Conservation (phyloP, 176 grass and related monocot genomes). For the Panicum miliaceum region DNA sequence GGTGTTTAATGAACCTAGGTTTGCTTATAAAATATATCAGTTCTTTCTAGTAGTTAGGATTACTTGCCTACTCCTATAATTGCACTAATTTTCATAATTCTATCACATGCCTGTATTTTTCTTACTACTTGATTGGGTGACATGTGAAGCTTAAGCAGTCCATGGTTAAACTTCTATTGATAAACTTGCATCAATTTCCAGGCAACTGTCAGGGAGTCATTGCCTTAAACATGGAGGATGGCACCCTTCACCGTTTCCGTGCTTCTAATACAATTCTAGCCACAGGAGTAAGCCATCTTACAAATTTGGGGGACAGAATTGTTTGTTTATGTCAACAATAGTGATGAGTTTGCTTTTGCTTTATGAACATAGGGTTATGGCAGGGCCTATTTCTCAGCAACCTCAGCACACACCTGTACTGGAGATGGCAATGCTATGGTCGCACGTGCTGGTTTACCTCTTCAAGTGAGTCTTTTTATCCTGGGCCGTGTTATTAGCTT, state of each 20-base stretch:
- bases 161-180: conserved; percentile 1
- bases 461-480: conserved; percentile 59
- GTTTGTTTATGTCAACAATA: conserved; percentile 2
- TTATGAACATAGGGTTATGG: conserved; percentile 70
- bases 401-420: conserved; percentile 98
- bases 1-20: conserved; percentile 19
- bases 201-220: conserved; percentile 83
- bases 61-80: conserved; percentile 16
- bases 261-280: conserved; percentile 87
- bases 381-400: conserved; percentile 94
- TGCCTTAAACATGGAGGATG: conserved; percentile 99
- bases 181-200: conserved; percentile 43
- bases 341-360: background rate
- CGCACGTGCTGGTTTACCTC: conserved; percentile 93
- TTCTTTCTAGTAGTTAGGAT: background rate
- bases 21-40: conserved; percentile 2
- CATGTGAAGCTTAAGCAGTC: background rate
- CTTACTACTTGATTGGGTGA: conserved; percentile 2
- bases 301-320: conserved; percentile 16
- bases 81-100: background rate
- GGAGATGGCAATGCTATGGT: conserved; percentile 99
- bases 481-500: conserved; percentile 8
- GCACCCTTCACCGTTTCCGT: conserved; percentile 93
- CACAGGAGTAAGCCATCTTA: conserved; percentile 66
- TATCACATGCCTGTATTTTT: conserved; percentile 22